Evolutionary conservation across 179 eudicot species (phyloP).

Genomic region (Monotropa hypopitys): DNA sequence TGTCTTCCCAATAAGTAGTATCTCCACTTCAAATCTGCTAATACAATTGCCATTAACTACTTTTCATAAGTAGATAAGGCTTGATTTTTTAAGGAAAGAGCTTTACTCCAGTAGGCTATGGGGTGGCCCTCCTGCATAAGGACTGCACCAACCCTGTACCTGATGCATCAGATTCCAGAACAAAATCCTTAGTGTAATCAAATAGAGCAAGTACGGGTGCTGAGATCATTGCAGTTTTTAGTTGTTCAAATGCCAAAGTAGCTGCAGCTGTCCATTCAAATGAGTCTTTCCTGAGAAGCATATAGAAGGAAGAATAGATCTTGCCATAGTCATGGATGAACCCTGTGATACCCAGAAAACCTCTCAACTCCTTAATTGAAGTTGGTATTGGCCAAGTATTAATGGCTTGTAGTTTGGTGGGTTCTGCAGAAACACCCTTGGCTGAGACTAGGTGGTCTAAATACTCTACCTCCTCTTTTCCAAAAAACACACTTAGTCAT

Average conservation of each 20-base stretch:
- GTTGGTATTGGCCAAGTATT: not conserved
- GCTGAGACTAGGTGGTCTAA: not conserved
- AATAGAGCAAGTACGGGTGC: not conserved
- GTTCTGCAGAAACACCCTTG: not conserved
- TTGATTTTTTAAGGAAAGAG: not conserved
- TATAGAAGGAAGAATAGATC: not conserved
- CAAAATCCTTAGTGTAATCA: not conserved
- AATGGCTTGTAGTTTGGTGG: not conserved
- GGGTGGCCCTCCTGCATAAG: not conserved
- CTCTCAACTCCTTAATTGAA: not conserved
- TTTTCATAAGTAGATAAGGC: not conserved
- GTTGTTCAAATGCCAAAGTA: not conserved
- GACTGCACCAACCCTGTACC: not conserved
- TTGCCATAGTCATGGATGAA: not conserved
- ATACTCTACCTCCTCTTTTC: not conserved
- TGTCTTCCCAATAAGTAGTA: not conserved
- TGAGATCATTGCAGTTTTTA: not conserved
- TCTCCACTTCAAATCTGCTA: not conserved
- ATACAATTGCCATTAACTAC: not conserved
- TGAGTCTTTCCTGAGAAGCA: not conserved
- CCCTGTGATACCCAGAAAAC: not conserved
- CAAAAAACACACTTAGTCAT: not conserved
- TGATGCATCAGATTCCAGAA: not conserved
- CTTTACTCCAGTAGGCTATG: not conserved
- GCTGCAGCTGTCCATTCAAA: not conserved